These are phyloP conservation scores for Haplosporangium gracile DNA, from an alignment of 192 early-diverging fungal species.

Conservation along the genomic window DNA sequence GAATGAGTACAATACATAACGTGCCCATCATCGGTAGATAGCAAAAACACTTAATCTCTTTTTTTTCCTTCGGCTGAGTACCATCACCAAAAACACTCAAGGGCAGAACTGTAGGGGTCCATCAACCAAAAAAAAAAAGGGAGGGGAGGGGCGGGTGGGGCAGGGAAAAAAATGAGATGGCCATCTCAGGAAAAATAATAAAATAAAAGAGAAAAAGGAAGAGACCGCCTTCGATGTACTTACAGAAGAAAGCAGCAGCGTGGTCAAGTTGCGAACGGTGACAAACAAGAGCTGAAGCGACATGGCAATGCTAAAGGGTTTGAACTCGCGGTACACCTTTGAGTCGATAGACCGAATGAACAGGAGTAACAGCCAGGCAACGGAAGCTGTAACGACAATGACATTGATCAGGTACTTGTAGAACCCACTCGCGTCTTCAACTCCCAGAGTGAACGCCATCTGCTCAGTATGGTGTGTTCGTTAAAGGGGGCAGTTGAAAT, in stretches of 20 bases:
- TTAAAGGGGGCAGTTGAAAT: background rate
- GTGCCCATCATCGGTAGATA: too few species aligned
- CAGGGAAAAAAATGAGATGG: too few species aligned
- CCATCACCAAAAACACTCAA: too few species aligned
- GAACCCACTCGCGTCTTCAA: slow-evolving; percentile 28
- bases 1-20: too few species aligned
- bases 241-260: slow-evolving; percentile 47
- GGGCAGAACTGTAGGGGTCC: too few species aligned
- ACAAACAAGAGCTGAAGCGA: slow-evolving; percentile 48
- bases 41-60: too few species aligned
- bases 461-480: background rate
- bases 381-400: slow-evolving; percentile 28
- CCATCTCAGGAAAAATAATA: background rate
- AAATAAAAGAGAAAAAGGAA: background rate
- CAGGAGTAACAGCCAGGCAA: slow-evolving; percentile 28
- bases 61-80: too few species aligned
- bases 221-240: background rate
- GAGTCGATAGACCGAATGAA: slow-evolving; percentile 39
- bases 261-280: slow-evolving; percentile 33
- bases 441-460: slow-evolving; percentile 36
- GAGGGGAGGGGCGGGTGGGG: too few species aligned
- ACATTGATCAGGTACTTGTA: slow-evolving; percentile 42
- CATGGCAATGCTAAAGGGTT: slow-evolving; percentile 48
- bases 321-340: slow-evolving; percentile 29
- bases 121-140: too few species aligned